These are phyloP conservation scores for Pestalotiopsis sp. DNA, from an alignment of 2,329 filamentous ascomycete species.

Conservation along the genomic window DNA sequence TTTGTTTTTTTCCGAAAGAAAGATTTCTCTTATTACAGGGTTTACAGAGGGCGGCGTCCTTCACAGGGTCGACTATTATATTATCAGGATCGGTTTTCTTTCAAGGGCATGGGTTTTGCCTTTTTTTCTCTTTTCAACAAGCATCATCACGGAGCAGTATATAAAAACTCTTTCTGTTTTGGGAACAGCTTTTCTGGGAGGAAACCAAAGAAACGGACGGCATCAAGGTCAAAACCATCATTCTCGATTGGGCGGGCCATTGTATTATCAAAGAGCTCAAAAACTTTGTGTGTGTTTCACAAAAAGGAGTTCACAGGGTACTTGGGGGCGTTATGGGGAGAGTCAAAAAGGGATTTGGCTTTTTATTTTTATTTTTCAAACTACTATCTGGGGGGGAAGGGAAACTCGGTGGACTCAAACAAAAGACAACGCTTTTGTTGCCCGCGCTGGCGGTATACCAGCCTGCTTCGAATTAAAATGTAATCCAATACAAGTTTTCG, in stretches of 20 bases:
- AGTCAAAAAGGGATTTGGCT: background rate
- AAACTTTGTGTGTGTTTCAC: background rate
- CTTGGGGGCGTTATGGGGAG: background rate
- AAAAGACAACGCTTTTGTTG: too few species aligned
- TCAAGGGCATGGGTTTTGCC: background rate
- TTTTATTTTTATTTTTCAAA: background rate
- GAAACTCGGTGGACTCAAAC: background rate
- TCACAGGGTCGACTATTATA: background rate
- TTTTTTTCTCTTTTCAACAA: background rate
- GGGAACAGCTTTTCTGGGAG: background rate
- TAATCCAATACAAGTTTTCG: too few species aligned
- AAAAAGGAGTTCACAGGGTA: background rate
- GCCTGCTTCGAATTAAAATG: too few species aligned
- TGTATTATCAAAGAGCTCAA: background rate
- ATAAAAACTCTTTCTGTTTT: background rate
- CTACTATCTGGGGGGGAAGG: too few species aligned
- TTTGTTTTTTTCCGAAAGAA: background rate
- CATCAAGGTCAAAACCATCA: background rate
- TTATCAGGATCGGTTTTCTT: background rate
- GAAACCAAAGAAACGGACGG: background rate
- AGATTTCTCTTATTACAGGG: background rate
- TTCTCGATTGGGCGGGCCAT: background rate
- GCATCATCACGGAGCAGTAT: constrained; percentile 5
- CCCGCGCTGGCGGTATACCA: too few species aligned
- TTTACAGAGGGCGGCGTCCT: background rate